These are phyloP conservation scores for Bruguiera hainesii DNA, from an alignment of 441 rosid species.

Conservation along the genomic window DNA sequence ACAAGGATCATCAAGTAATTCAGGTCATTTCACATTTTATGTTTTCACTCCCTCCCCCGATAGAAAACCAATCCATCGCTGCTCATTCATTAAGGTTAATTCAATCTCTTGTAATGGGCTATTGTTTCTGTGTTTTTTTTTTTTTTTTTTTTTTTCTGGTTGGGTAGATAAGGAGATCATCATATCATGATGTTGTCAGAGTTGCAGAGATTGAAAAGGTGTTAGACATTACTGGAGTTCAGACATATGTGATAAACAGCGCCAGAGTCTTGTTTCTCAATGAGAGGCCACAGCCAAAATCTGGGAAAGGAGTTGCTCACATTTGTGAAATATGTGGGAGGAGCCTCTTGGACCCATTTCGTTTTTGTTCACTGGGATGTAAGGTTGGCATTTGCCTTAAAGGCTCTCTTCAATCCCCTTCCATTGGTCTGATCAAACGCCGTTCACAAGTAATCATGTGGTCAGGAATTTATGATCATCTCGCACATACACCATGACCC, in stretches of 20 bases:
- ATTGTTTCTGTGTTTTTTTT: neutral
- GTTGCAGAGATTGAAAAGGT: slow-evolving; percentile 59
- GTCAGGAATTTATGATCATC: slow-evolving; percentile 17
- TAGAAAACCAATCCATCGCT: too few species aligned
- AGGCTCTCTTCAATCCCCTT: neutral
- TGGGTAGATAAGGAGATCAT: slow-evolving; percentile 66
- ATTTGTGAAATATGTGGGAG: slow-evolving; percentile 65
- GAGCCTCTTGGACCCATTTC: slow-evolving; percentile 56
- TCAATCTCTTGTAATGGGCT: neutral
- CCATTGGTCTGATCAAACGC: slow-evolving; percentile 13
- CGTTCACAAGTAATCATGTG: slow-evolving; percentile 15
- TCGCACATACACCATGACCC: slow-evolving; percentile 10
- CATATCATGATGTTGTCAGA: slow-evolving; percentile 76
- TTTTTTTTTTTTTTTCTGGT: neutral
- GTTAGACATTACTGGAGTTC: slow-evolving; percentile 63
- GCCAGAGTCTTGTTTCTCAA: slow-evolving; percentile 72
- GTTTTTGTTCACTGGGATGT: slow-evolving; percentile 79
- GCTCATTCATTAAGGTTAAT: too few species aligned
- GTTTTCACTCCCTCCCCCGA: neutral
- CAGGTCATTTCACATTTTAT: slow-evolving; percentile 33
- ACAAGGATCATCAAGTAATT: slow-evolving; percentile 67
- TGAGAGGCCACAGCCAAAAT: slow-evolving; percentile 65
- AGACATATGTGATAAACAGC: slow-evolving; percentile 73
- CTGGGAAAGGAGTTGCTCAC: slow-evolving; percentile 45
- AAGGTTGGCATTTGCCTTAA: slow-evolving; percentile 39